Percentiles rank a stretch among this genome's conserved stretches.
Evolutionary conservation across 179 eudicot genomes (phyloP).

Genomic region (Spergularia azorica): DNA sequence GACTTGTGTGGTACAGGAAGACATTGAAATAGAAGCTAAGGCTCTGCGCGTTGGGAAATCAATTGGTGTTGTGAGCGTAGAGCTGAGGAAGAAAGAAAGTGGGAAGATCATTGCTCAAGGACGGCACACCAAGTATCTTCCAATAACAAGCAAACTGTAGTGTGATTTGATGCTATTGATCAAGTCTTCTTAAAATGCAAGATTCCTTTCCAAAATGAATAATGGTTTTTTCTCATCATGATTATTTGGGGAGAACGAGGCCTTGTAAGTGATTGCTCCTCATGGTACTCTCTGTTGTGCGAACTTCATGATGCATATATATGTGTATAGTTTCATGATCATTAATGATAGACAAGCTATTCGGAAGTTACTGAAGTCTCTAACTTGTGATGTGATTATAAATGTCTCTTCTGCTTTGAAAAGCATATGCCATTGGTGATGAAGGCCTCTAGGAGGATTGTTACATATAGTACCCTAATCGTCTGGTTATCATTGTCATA

Average conservation of each 20-base stretch:
- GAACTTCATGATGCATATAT: slow-evolving; percentile 13
- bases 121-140: slow-evolving; percentile 88
- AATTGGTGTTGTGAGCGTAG: slow-evolving; percentile 74
- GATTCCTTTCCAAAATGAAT: background rate
- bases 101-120: slow-evolving; percentile 90
- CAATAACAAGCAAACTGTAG: slow-evolving; percentile 61
- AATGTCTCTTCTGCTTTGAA: slow-evolving; percentile 1
- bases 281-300: background rate
- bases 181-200: background rate
- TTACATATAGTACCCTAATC: background rate
- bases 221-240: background rate
- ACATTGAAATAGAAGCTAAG: slow-evolving; percentile 77
- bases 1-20: slow-evolving; percentile 25
- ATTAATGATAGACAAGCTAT: too few relatives aligned
- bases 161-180: background rate
- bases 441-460: background rate
- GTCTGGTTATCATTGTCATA: slow-evolving; percentile 7
- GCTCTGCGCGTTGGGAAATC: slow-evolving; percentile 80
- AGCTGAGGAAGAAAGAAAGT: slow-evolving; percentile 65
- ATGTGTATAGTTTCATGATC: too few relatives aligned
- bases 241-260: background rate
- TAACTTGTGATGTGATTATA: background rate
- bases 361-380: background rate
- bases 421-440: slow-evolving; percentile 2
- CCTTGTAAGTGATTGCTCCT: background rate